Base-by-base conservation (phyloP, 768 basidiomycete genomes). In the Coprinellus aureogranulatus region DNA sequence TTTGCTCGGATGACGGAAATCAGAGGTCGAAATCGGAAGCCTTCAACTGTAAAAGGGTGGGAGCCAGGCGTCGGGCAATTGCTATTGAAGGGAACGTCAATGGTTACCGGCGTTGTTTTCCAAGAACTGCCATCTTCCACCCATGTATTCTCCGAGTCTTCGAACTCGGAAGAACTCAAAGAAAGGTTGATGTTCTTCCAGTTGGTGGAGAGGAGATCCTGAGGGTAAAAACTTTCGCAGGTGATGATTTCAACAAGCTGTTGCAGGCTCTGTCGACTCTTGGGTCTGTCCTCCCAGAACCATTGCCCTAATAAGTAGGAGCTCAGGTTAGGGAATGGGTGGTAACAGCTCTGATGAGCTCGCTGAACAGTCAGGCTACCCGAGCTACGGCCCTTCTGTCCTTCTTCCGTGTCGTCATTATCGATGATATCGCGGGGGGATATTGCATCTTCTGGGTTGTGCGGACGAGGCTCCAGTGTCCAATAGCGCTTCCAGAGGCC, bases 361-460 rank as follows among this genome's bases (percentile, higher is more conserved):
- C n/a, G n/a, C n/a, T n/a, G n/a, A n/a, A n/a, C n/a, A n/a, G n/a
- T n/a, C n/a, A n/a, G n/a, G n/a, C n/a, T n/a, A n/a, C n/a, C n/a
- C n/a, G n/a, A n/a, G n/a, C n/a, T n/a, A n/a, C n/a, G n/a, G n/a
- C n/a, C n/a, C n/a, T n/a, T n/a, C n/a, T n/a, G n/a, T n/a, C n/a
- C n/a, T n/a, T n/a, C n/a, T n/a, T n/a, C n/a, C n/a, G n/a, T n/a
- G n/a, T n/a, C n/a, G n/a, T n/a, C n/a, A n/a, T n/a, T n/a, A n/a
- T n/a, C n/a, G n/a, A n/a, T n/a, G n/a, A n/a, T n/a, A n/a, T n/a
- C n/a, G n/a, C n/a, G n/a, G n/a, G n/a, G n/a, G n/a, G n/a, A n/a
- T n/a, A n/a, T n/a, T n/a, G n/a, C n/a, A n/a, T n/a, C n/a, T n/a
- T 73, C 71, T 3, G 71, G 71, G 54, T 73, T 69, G 41, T 42